Percentiles rank a stretch among this genome's conserved stretches.
Evolutionary conservation across 1,284 basidiomycete genomes (phyloP).

Genomic region (Xerocomus amazonicus): DNA sequence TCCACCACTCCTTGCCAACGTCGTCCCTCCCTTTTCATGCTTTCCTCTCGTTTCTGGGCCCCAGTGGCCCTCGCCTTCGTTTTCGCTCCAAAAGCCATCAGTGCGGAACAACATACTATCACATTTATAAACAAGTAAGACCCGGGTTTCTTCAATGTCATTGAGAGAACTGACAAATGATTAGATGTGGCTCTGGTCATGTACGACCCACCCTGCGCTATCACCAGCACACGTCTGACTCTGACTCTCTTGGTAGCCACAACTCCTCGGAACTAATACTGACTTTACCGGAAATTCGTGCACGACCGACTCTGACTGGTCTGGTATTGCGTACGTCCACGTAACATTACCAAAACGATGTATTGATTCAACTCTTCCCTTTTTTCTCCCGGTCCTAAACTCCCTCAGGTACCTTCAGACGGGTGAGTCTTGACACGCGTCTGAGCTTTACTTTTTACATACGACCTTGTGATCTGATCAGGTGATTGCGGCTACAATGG

Average conservation of each 20-base stretch:
- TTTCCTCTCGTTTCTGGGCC: conserved; percentile 19
- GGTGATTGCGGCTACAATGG: conserved; percentile 39
- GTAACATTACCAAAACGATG: not conserved
- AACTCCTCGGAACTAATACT: conserved; percentile 26
- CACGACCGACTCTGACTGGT: conserved; percentile 6
- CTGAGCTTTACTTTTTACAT: too few species aligned
- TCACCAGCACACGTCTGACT: conserved; percentile 1
- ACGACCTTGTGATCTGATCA: conserved; percentile 5
- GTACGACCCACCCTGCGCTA: conserved; percentile 6
- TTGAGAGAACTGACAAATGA: conserved; percentile 2
- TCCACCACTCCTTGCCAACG: conserved; percentile 13
- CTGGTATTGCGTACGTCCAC: conserved; percentile 27
- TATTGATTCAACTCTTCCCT: not conserved
- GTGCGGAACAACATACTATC: conserved; percentile 25
- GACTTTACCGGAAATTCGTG: conserved; percentile 19
- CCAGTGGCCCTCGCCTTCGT: conserved; percentile 22
- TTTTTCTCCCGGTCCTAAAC: too few species aligned
- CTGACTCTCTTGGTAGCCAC: conserved; percentile 16
- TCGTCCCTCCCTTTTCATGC: conserved; percentile 20
- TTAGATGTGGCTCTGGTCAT: conserved; percentile 26
- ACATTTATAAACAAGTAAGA: conserved; percentile 29
- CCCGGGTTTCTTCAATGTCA: not conserved
- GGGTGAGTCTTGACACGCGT: conserved; percentile 16
- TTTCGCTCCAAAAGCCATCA: conserved; percentile 10
- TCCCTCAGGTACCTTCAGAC: conserved; percentile 29